Base-by-base conservation (phyloP, 257 asterid genomes). In the Capsicum baccatum region DNA sequence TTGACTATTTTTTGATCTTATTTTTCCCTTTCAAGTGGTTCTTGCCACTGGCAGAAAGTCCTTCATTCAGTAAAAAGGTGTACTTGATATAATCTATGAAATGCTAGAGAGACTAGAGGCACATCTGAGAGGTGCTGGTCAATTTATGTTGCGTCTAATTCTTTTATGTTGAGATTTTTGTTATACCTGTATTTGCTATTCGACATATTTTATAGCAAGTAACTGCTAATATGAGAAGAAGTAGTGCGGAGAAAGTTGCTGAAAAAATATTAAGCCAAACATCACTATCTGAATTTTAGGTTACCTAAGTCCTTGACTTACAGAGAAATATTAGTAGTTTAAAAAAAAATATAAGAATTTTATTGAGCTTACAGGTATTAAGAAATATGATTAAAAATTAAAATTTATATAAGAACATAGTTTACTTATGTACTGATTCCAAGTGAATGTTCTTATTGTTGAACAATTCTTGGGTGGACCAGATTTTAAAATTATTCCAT, bases 51-150 rank as follows among this genome's bases (percentile, higher is more conserved):
- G 98, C 91, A 94, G 95, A 90, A 95, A 86, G 90, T 93, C 98
- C 17, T 83, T 26, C 1, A 26, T 97, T 83, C 91, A 92, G 90
- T 88, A 97, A 86, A 88, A 93, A 87, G 97, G 90, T 54, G 97
- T 90, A 79, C 96, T 95, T 62, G 94, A 94, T 86, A 90, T 91
- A 80, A 93, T 98, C 33, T 98, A 94, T 15, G 99, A 97, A 91
- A 97, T 97, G 90, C 95, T 97, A 70, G 99, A 97, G 88, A 94
- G 99, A 86, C 83, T 97, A 86, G 99, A 97, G 90, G 98, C 99
- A 63, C 98, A 95, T 89, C 84, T 97, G 84, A 92, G 89, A 89
- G 99, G 89, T 78, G 80, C 11, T 83, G 94, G 92, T 70, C 99
- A 95, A 88, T 97, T 97, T 90, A 95, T 93, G 92, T 98, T 94